These are phyloP conservation scores for Rickenella mellea DNA, from an alignment of 768 basidiomycete genomes.

Conservation along the genomic window DNA sequence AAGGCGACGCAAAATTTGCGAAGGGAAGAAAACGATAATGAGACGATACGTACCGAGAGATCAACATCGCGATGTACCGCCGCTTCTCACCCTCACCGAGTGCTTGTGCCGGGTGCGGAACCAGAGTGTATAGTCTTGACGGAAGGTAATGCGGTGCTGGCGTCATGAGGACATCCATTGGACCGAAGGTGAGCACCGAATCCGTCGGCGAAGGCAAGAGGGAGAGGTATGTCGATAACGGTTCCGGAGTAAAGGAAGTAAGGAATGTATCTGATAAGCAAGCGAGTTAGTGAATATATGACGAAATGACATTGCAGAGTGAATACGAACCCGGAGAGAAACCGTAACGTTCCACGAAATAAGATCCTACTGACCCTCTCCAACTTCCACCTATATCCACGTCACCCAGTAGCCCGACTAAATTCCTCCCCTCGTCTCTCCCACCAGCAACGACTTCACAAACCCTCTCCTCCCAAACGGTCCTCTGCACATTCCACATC, in stretches of 20 bases:
- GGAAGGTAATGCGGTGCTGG: constrained; percentile 70
- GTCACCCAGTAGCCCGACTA: constrained; percentile 76
- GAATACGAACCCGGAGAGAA: constrained; percentile 55
- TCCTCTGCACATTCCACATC: constrained; percentile 56
- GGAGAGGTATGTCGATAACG: constrained; percentile 69
- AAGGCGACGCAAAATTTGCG: constrained; percentile 1
- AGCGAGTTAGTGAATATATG: background rate
- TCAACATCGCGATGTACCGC: constrained; percentile 62
- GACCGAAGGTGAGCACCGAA: constrained; percentile 70
- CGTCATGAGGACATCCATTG: constrained; percentile 70
- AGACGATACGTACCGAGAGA: constrained; percentile 45
- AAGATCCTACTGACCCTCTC: constrained; percentile 60
- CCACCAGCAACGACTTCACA: constrained; percentile 67
- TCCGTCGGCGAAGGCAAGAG: constrained; percentile 64
- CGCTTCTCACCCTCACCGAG: constrained; percentile 46
- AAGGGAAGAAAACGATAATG: background rate
- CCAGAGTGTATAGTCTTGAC: constrained; percentile 63
- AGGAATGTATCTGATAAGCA: constrained; percentile 50
- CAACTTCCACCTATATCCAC: constrained; percentile 63
- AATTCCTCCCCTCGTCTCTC: constrained; percentile 60
- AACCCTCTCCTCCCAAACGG: constrained; percentile 72
- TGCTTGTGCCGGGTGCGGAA: constrained; percentile 79
- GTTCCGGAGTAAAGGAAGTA: constrained; percentile 70
- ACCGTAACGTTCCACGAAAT: constrained; percentile 72
- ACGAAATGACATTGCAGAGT: background rate